Evolutionary conservation across 2,329 filamentous ascomycete genomes (phyloP).

Genomic region (Hypoxylon sp.): DNA sequence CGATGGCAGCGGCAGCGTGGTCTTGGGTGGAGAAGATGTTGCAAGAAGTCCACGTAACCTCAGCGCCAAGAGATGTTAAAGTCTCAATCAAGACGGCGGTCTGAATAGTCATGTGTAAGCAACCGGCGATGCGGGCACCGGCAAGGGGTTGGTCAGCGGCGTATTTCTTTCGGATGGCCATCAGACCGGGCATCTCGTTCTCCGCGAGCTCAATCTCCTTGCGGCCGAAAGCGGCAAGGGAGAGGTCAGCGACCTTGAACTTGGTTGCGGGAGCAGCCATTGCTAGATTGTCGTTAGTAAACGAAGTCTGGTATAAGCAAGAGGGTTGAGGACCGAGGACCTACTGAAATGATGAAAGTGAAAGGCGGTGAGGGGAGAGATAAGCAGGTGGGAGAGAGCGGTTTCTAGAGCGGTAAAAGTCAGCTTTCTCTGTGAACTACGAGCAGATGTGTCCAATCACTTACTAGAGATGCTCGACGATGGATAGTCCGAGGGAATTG

Average conservation of each 20-base stretch:
- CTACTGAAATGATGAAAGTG: conserved; percentile 33
- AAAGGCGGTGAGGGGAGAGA: conserved; percentile 31
- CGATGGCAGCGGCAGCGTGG: conserved; percentile 97
- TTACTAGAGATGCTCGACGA: conserved; percentile 29
- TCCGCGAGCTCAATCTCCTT: conserved; percentile 99
- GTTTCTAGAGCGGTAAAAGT: conserved; percentile 19
- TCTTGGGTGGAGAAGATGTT: conserved; percentile 99
- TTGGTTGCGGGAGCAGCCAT: conserved; percentile 88
- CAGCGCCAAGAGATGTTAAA: conserved; percentile 91
- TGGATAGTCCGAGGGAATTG: conserved; percentile 18
- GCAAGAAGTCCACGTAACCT: conserved; percentile 99
- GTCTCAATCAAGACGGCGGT: conserved; percentile 99
- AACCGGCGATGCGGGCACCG: conserved; percentile 96
- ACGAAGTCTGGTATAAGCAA: conserved; percentile 1
- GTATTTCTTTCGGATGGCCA: conserved; percentile 95
- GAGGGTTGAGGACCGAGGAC: conserved; percentile 2
- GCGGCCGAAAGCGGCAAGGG: conserved; percentile 97
- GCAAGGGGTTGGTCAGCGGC: conserved; percentile 91
- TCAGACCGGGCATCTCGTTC: conserved; percentile 97
- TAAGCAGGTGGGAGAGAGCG: conserved; percentile 22
- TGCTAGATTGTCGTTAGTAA: conserved; percentile 44
- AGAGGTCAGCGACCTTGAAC: conserved; percentile 99
- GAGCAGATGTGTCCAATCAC: conserved; percentile 2
- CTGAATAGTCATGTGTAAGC: conserved; percentile 99
- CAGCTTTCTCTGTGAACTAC: conserved; percentile 6